These are phyloP conservation scores for Clonostachys rosea DNA, from an alignment of 2,329 filamentous ascomycete species.

Conservation along the genomic window DNA sequence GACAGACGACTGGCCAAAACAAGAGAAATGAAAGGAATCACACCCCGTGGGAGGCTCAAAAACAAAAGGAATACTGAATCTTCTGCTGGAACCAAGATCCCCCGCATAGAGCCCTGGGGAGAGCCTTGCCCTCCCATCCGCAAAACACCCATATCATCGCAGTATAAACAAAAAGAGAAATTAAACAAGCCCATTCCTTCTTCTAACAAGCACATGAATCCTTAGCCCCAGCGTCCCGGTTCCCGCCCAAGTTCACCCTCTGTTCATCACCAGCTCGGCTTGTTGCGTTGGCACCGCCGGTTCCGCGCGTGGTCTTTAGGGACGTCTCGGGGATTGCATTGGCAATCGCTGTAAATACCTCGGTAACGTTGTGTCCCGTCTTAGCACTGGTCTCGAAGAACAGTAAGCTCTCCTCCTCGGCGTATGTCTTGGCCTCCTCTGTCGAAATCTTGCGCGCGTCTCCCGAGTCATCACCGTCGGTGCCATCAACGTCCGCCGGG, in stretches of 20 bases:
- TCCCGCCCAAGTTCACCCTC: conserved; percentile 77
- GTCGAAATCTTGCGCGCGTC: conserved; percentile 85
- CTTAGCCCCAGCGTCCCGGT: conserved; percentile 71
- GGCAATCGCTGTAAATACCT: conserved; percentile 96
- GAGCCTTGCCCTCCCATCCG: too few relatives aligned
- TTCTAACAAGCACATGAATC: conserved; percentile 82
- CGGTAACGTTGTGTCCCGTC: conserved; percentile 88
- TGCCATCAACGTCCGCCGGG: conserved; percentile 39
- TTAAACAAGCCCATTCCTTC: neutral
- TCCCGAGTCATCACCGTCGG: conserved; percentile 57
- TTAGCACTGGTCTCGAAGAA: conserved; percentile 99
- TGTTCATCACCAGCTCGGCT: conserved; percentile 62
- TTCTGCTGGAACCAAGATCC: too few relatives aligned
- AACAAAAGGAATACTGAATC: too few relatives aligned
- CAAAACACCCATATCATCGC: neutral
- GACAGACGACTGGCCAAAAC: too few relatives aligned
- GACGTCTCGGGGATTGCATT: conserved; percentile 98
- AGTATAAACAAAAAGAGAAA: neutral
- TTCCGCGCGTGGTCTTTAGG: conserved; percentile 80
- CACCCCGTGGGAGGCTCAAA: too few relatives aligned
- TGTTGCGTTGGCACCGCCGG: conserved; percentile 56
- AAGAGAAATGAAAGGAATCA: too few relatives aligned
- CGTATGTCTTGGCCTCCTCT: conserved; percentile 89
- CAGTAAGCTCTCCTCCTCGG: conserved; percentile 86
- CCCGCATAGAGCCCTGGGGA: too few relatives aligned